A percentile compares a stretch with the other conserved stretches of the same genome.
Conservation (phyloP, 108 stramenopile species). For the Conticribra guillardii region DNA sequence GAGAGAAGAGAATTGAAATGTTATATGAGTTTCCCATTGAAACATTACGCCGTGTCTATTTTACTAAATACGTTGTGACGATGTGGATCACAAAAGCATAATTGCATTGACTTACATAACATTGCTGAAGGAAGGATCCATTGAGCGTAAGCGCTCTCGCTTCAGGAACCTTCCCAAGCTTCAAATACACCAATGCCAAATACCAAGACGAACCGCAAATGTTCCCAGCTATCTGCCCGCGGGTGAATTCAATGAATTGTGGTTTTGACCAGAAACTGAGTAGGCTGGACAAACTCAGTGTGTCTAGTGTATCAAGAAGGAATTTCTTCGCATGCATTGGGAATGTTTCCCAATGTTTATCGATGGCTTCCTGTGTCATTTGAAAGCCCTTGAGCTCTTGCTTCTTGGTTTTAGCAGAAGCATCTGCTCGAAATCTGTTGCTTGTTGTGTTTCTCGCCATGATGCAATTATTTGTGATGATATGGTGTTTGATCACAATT, state of each 20-base stretch:
- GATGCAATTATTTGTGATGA: too few species aligned
- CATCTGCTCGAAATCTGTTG: too few species aligned
- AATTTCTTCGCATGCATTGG: neutral
- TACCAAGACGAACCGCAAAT: neutral
- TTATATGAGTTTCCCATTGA: neutral
- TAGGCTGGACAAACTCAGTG: neutral
- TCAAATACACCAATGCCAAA: constrained; percentile 8
- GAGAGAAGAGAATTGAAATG: neutral
- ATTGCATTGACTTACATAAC: constrained; percentile 7
- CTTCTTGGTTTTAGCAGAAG: too few species aligned
- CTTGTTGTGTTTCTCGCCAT: too few species aligned
- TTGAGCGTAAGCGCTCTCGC: neutral
- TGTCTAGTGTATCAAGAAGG: neutral
- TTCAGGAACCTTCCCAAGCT: neutral
- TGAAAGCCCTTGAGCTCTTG: too few species aligned
- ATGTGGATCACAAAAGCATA: neutral
- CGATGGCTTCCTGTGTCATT: neutral
- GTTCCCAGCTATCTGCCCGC: neutral
- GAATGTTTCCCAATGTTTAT: neutral
- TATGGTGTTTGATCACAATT: too few species aligned
- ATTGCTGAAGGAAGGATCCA: constrained; percentile 8
- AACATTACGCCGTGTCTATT: neutral
- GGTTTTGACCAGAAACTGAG: neutral
- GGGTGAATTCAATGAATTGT: neutral
- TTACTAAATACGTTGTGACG: neutral